Evolutionary conservation across 78 protist genomes (phyloP).

Genomic region (Mantamonas sphyraenae): DNA sequence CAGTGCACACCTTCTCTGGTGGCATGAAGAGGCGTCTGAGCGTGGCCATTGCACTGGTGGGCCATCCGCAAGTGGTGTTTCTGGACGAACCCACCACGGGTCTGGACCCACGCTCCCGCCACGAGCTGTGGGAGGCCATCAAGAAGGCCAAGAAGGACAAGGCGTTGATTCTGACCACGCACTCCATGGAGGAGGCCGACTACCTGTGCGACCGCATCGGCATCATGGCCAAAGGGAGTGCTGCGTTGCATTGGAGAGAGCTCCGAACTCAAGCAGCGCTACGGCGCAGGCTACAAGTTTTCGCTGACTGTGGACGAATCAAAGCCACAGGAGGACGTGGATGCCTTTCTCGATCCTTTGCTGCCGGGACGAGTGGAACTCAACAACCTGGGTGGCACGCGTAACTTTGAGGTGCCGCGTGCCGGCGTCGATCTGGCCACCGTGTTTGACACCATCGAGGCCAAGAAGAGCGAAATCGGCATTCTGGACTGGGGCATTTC

Average conservation of each 20-base stretch:
- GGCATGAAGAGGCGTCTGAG: slow-evolving; percentile 61
- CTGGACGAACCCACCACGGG: no score
- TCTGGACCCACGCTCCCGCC: slow-evolving; percentile 55
- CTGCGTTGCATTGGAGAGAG: no score
- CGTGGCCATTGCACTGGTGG: slow-evolving; percentile 40
- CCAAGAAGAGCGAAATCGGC: not conserved
- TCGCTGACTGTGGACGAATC: not conserved
- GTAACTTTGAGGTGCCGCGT: not conserved
- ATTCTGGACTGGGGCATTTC: slow-evolving; percentile 18
- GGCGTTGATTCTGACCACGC: slow-evolving; percentile 43
- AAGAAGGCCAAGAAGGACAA: slow-evolving; percentile 1
- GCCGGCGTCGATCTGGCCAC: not conserved
- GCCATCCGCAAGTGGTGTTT: slow-evolving; percentile 6
- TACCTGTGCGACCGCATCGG: slow-evolving; percentile 43
- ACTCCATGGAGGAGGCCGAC: slow-evolving; percentile 68
- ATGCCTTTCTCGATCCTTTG: not conserved
- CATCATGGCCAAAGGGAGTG: slow-evolving; percentile 36
- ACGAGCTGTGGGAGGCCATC: slow-evolving; percentile 45
- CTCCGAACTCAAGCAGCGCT: not conserved
- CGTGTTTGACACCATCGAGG: not conserved
- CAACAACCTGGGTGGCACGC: not conserved
- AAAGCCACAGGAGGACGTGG: not conserved
- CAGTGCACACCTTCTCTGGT: slow-evolving; percentile 20
- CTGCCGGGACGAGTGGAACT: not conserved
- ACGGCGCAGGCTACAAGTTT: slow-evolving; percentile 1